phyloP scores from a whole-genome alignment of 2,329 filamentous ascomycete species.

The Blastomyces emzantsi region DNA sequence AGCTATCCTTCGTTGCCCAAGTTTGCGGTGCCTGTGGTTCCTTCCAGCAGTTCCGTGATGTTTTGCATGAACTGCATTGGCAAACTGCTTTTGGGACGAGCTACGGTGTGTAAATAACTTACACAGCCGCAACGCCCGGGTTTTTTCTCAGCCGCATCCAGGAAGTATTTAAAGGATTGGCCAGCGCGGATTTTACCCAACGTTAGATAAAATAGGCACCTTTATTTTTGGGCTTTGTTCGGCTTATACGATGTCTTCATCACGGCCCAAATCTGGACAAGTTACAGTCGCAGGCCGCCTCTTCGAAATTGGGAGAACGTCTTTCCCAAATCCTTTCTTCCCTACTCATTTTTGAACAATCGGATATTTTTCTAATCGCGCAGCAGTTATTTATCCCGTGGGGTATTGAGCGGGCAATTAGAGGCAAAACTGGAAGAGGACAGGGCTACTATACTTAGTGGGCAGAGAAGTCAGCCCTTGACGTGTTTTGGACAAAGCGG shows the following conservation, averaged over 20 bases:
- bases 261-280: neutral
- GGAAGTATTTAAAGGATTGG: neutral
- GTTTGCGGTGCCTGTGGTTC: neutral
- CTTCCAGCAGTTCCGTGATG: slow-evolving; percentile 4
- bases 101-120: no score
- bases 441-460: neutral
- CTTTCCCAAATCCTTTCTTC: neutral
- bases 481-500: neutral
- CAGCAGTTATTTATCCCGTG: neutral
- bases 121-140: slow-evolving; percentile 1
- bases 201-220: neutral
- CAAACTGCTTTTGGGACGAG: neutral
- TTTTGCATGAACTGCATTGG: neutral
- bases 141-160: neutral
- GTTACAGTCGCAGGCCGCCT: neutral
- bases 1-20: neutral
- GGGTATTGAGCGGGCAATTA: neutral
- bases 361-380: neutral
- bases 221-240: neutral
- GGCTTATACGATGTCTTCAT: neutral
- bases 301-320: neutral
- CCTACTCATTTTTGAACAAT: neutral
- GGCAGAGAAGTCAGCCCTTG: neutral
- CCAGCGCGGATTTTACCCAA: neutral
- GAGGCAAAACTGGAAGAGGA: no score